Conservation (phyloP, 768 basidiomycete genomes). For the Russula emetica region DNA sequence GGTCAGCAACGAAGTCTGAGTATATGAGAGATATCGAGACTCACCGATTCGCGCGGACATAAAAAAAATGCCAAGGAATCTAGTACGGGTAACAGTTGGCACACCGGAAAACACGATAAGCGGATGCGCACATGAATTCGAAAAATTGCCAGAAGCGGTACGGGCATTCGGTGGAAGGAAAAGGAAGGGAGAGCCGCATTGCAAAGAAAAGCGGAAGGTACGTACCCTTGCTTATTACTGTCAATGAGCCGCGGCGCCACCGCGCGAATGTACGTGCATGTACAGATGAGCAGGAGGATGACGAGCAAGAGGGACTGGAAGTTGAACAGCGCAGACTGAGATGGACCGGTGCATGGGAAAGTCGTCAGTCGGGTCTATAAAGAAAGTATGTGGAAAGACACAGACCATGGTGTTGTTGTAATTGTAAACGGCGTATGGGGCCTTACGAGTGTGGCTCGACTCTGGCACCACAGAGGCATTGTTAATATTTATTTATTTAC, state of each 20-base stretch:
- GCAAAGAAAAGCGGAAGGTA: neutral
- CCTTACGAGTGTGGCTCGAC: no score
- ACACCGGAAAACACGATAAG: neutral
- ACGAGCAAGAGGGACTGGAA: slow-evolving; percentile 94
- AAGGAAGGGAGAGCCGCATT: neutral
- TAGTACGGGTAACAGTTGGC: slow-evolving; percentile 33
- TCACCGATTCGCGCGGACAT: slow-evolving; percentile 93
- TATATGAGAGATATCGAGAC: slow-evolving; percentile 27
- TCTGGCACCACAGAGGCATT: no score
- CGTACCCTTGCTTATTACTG: slow-evolving; percentile 88
- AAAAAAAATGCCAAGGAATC: slow-evolving; percentile 89
- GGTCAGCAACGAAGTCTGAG: neutral
- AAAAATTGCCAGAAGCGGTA: neutral
- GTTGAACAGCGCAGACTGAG: slow-evolving; percentile 92
- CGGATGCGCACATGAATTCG: neutral
- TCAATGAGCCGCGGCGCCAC: slow-evolving; percentile 89
- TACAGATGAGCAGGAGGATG: slow-evolving; percentile 90
- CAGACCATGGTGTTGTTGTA: slow-evolving; percentile 9
- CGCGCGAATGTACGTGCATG: slow-evolving; percentile 91
- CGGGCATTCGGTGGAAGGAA: neutral
- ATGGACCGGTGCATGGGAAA: neutral
- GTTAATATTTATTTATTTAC: slow-evolving; percentile 4
- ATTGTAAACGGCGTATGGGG: no score
- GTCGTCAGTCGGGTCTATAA: neutral
- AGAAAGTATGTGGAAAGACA: neutral